Percentiles rank a stretch among this genome's conserved stretches.
These are phyloP conservation scores for Rubus parviflorus DNA, from an alignment of 306 rosid genomes.

Conservation along the genomic window DNA sequence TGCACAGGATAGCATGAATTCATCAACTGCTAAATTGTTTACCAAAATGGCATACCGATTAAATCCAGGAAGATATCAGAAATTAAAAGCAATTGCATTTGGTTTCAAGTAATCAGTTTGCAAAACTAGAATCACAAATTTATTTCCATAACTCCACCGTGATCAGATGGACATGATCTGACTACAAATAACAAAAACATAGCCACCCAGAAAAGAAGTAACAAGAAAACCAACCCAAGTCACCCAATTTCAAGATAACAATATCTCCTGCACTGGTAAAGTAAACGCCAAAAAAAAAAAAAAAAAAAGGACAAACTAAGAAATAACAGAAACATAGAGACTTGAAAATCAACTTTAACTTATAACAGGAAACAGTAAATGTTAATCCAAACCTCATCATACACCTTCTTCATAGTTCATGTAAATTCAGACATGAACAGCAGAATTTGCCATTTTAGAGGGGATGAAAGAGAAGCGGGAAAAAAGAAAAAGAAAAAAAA, in stretches of 20 bases:
- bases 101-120: conserved; percentile 1
- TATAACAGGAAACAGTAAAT: conserved; percentile 3
- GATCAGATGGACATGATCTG: conserved; percentile 33
- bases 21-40: not conserved
- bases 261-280: not conserved
- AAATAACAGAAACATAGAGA: not conserved
- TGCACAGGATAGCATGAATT: not conserved
- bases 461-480: conserved; percentile 13
- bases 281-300: not conserved
- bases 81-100: conserved; percentile 14
- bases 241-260: conserved; percentile 1
- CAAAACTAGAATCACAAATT: not conserved
- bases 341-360: conserved; percentile 10
- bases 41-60: not conserved
- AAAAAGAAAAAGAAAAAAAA: not conserved
- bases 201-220: not conserved
- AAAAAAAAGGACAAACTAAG: not conserved
- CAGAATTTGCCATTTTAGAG: conserved; percentile 4
- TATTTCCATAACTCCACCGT: conserved; percentile 19
- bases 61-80: not conserved
- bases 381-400: conserved; percentile 7
- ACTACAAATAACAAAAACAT: not conserved
- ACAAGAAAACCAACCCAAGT: not conserved
- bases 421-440: conserved; percentile 10
- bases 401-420: conserved; percentile 5